A percentile compares a stretch with the other conserved stretches of the same genome.
phyloP scores from a whole-genome alignment of 768 basidiomycete genomes.

The Scleroderma citrinum region DNA sequence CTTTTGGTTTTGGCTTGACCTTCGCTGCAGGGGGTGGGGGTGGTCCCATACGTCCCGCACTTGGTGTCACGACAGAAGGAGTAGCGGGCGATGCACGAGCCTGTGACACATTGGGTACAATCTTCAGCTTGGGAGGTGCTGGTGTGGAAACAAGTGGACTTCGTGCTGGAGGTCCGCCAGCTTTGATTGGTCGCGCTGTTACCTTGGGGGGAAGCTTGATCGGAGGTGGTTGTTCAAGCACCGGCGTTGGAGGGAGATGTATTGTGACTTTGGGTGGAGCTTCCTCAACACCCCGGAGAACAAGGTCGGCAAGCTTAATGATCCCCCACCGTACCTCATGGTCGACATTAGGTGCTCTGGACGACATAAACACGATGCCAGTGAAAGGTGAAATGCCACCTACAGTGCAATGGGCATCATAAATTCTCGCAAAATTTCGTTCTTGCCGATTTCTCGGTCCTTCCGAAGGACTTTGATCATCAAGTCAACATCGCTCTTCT shows the following conservation, averaged over 20 bases:
- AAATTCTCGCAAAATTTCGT: slow-evolving; percentile 71
- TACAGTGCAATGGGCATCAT: slow-evolving; percentile 81
- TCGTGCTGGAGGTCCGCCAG: slow-evolving; percentile 29
- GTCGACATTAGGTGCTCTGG: slow-evolving; percentile 70
- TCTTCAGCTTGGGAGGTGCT: slow-evolving; percentile 52
- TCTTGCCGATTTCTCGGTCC: slow-evolving; percentile 78
- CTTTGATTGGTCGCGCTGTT: slow-evolving; percentile 28
- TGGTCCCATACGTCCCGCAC: slow-evolving; percentile 7
- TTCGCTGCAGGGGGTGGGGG: slow-evolving; percentile 22
- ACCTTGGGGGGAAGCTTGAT: slow-evolving; percentile 46
- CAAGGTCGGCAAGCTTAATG: slow-evolving; percentile 85
- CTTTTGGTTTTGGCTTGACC: slow-evolving; percentile 22
- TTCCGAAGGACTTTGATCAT: slow-evolving; percentile 86
- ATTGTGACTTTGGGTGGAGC: slow-evolving; percentile 81
- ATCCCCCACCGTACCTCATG: slow-evolving; percentile 88
- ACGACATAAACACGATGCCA: neutral
- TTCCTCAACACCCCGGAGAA: slow-evolving; percentile 80
- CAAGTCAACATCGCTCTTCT: slow-evolving; percentile 76
- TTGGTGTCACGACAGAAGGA: slow-evolving; percentile 3
- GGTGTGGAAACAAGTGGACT: slow-evolving; percentile 24
- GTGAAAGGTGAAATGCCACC: slow-evolving; percentile 20
- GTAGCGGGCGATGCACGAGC: slow-evolving; percentile 16
- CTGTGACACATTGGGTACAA: slow-evolving; percentile 18
- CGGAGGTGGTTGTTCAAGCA: slow-evolving; percentile 52
- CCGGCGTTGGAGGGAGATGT: slow-evolving; percentile 72